Conservation (phyloP, 768 basidiomycete genomes). For the Dendrothele bispora region DNA sequence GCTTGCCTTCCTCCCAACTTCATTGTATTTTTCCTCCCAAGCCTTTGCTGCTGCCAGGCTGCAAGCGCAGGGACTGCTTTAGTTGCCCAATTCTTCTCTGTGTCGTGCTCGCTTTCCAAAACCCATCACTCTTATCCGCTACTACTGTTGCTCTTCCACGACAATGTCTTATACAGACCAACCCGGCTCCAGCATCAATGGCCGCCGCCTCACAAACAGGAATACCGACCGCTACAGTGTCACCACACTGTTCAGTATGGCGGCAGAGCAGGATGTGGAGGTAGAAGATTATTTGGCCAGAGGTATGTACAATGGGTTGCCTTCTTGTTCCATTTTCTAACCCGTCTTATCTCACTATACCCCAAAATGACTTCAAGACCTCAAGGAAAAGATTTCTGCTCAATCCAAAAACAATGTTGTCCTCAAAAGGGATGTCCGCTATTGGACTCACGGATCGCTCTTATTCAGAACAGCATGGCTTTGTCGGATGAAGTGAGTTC, state of each 20-base stretch:
- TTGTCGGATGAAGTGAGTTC: no score
- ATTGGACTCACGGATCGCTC: slow-evolving; percentile 95
- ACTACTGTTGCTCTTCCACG: no score
- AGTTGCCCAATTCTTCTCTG: no score
- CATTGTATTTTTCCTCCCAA: no score
- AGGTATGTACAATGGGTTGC: no score
- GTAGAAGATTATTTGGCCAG: slow-evolving; percentile 95
- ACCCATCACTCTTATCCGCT: no score
- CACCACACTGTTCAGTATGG: slow-evolving; percentile 94
- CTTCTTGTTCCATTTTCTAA: neutral
- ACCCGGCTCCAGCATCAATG: slow-evolving; percentile 61
- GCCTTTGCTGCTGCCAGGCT: no score
- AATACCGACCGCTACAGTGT: slow-evolving; percentile 97
- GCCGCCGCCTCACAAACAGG: slow-evolving; percentile 81
- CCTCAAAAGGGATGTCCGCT: slow-evolving; percentile 95
- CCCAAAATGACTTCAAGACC: slow-evolving; percentile 93
- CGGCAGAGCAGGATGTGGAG: slow-evolving; percentile 96
- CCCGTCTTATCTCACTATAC: slow-evolving; percentile 36
- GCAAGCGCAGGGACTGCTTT: no score
- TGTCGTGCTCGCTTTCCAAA: no score
- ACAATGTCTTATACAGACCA: slow-evolving; percentile 68
- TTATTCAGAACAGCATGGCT: slow-evolving; percentile 98
- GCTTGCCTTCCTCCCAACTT: no score
- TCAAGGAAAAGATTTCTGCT: slow-evolving; percentile 95
- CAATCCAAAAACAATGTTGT: slow-evolving; percentile 99